A percentile compares a stretch with the other conserved stretches of the same genome.
Conservation (phyloP, 768 basidiomycete genomes). For the Leucocoprinus birnbaumii region DNA sequence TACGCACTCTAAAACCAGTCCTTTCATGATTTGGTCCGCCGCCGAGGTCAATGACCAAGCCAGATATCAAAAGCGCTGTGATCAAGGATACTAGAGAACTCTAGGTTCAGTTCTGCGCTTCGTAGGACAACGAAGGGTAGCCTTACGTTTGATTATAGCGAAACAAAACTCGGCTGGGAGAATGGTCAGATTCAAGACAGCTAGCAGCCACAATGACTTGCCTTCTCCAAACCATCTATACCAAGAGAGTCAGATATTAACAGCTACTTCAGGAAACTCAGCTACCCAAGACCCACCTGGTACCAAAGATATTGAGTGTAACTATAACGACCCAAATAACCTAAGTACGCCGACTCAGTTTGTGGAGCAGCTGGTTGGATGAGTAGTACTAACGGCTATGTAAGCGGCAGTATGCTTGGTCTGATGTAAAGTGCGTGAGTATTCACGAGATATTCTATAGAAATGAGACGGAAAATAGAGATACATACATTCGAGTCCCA, state of each 20-base stretch:
- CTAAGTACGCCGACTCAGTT: constrained; percentile 14
- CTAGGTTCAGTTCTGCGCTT: no score
- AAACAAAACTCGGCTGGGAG: constrained; percentile 69
- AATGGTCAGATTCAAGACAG: constrained; percentile 1
- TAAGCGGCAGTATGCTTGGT: constrained; percentile 50
- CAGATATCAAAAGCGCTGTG: constrained; percentile 54
- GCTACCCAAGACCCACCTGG: constrained; percentile 43
- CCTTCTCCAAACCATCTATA: constrained; percentile 64
- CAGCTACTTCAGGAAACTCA: not conserved
- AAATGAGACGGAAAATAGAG: not conserved
- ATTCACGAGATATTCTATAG: not conserved
- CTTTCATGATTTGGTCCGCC: constrained; percentile 69
- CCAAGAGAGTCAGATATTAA: not conserved
- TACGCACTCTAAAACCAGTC: constrained; percentile 60
- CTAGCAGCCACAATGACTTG: constrained; percentile 18
- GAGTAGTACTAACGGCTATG: constrained; percentile 35
- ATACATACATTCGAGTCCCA: constrained; percentile 61
- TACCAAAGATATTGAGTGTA: constrained; percentile 70
- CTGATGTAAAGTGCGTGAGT: no score
- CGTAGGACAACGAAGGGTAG: not conserved
- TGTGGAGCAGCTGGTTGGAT: no score
- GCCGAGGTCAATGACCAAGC: constrained; percentile 74
- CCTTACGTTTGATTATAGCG: constrained; percentile 60
- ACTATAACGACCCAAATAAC: constrained; percentile 56
- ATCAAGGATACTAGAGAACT: constrained; percentile 55